Base-by-base conservation (phyloP, 169 alveolate species). In the Cryptosporidium sp. region DNA sequence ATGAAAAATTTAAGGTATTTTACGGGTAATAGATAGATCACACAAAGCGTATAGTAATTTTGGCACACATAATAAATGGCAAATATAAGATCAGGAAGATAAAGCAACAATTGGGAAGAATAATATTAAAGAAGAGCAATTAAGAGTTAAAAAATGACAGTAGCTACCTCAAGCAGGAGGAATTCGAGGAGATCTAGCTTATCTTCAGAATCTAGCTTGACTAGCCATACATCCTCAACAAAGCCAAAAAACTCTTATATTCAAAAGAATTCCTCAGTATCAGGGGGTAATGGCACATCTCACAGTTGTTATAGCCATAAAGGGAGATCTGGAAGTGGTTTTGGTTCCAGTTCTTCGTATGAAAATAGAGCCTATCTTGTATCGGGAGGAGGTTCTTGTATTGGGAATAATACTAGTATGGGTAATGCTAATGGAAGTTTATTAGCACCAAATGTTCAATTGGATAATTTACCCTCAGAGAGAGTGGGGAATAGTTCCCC, bases 101-200 rank as follows among this genome's bases (percentile, higher is more conserved):
- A 69, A 37, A 69, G 31, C n/a, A 69, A 26, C n/a, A 21, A 26
- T 52, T 29, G 56, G 26, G 9, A 31, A 23, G 26, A 48, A 58
- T 48, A 58, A 8, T 12, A 33, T 8, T 56, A 12, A 73, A 53
- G 9, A 53, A 23, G 9, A 45, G 5, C 56, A 58, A 37, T 26
- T 21, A 56, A 56, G 70, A 29, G 23, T 7, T 21, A 4, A 56
- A 56, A 37, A 29, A 73, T 73, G 86, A 73, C 86, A 21, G 71
- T 60, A 18, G 71, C 71, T 37, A 73, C 71, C 45, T 60, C 86
- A 23, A 73, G 86, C 29, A 10, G 86, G 14, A 73, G 86, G 53
- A 73, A 73, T 42, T 73, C 86, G 16, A 73, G 86, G 60, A 73
- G 86, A 58, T 51, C 86, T 21, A 73, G 86, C 33, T 35, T 73